phyloP scores from a whole-genome alignment of 345 rosid genomes.

The Eucalyptus leucophloia region DNA sequence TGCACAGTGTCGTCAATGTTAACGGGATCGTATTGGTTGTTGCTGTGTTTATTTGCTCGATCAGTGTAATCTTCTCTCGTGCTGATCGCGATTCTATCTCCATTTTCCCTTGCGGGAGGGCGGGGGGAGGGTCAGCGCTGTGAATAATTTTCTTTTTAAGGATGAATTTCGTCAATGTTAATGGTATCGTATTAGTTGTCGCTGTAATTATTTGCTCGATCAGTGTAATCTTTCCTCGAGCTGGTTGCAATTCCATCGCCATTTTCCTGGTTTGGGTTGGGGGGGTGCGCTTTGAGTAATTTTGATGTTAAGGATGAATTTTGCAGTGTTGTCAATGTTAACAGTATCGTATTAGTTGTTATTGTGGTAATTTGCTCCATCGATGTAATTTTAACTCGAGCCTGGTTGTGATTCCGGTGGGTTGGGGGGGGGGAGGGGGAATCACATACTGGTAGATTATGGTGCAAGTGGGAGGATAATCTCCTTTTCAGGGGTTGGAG shows the following conservation, averaged over 20 bases:
- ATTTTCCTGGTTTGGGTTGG: too few species aligned
- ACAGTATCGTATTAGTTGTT: background rate
- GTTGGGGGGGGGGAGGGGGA: background rate
- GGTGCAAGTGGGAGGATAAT: background rate
- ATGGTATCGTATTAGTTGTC: background rate
- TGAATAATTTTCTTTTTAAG: background rate
- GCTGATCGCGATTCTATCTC: background rate
- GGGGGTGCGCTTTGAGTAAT: background rate
- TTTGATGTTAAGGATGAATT: background rate
- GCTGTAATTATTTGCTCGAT: background rate
- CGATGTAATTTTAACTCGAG: background rate
- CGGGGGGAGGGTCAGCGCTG: too few species aligned
- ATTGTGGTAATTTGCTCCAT: background rate
- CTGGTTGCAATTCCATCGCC: background rate
- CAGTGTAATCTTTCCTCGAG: background rate
- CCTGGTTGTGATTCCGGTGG: background rate
- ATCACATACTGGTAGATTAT: background rate
- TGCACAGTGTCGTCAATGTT: background rate
- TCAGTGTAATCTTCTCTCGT: background rate
- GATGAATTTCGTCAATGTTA: background rate
- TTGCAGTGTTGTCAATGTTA: background rate
- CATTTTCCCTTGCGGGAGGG: too few species aligned
- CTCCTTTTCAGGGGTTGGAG: background rate
- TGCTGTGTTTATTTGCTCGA: background rate
- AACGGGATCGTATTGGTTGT: background rate